phyloP scores from a whole-genome alignment of 2,329 filamentous ascomycete genomes.

The Aspergillus sp. region DNA sequence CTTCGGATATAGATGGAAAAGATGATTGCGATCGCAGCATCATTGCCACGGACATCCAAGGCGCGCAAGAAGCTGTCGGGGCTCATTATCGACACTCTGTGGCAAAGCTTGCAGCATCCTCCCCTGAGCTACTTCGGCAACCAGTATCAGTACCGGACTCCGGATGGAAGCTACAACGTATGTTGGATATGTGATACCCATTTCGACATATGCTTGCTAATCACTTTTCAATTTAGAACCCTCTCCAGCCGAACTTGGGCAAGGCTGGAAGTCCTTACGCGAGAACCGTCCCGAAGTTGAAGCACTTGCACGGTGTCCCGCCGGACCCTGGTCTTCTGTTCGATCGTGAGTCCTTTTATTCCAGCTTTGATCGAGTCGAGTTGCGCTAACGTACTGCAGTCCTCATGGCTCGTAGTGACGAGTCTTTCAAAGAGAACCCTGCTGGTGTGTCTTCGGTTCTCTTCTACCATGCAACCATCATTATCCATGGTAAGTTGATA shows the following conservation, averaged over 20 bases:
- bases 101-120: slow-evolving; percentile 6
- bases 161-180: slow-evolving; percentile 6
- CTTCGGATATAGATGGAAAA: slow-evolving; percentile 5
- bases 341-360: slow-evolving; percentile 2
- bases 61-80: slow-evolving; percentile 3
- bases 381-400: slow-evolving; percentile 1
- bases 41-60: slow-evolving; percentile 3
- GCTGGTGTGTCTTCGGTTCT: slow-evolving; percentile 43
- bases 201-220: not conserved
- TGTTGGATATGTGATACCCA: not conserved
- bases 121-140: slow-evolving; percentile 5
- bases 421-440: slow-evolving; percentile 27
- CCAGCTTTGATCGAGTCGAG: not conserved
- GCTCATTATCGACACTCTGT: slow-evolving; percentile 4
- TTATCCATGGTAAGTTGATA: slow-evolving; percentile 40
- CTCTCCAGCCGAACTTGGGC: slow-evolving; percentile 3
- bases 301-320: slow-evolving; percentile 2
- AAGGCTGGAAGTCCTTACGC: slow-evolving; percentile 7
- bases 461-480: slow-evolving; percentile 46
- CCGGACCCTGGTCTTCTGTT: slow-evolving; percentile 7
- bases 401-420: slow-evolving; percentile 6
- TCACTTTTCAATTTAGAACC: not conserved
- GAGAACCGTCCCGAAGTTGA: slow-evolving; percentile 4
- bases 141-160: slow-evolving; percentile 5
- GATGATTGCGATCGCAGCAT: slow-evolving; percentile 3